Evolutionary conservation across 75 land plant genomes (phyloP).

Genomic region (Larix kaempferi): DNA sequence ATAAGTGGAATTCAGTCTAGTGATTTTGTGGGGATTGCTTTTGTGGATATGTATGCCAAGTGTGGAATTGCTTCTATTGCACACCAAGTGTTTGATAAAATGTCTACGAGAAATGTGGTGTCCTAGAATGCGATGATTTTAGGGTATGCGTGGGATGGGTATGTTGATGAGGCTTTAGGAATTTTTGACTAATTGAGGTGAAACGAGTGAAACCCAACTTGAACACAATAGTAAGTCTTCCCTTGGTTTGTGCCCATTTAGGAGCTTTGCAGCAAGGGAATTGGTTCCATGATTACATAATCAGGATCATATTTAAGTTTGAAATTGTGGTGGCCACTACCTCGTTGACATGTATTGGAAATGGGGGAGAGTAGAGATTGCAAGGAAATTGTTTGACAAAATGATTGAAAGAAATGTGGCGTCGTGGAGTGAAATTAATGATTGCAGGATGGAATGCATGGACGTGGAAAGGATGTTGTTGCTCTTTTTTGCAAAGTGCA

Average conservation of each 20-base stretch:
- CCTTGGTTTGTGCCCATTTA: slow-evolving; percentile 8
- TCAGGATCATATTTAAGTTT: neutral
- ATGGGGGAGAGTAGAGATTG: slow-evolving; percentile 20
- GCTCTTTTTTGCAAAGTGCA: slow-evolving; percentile 13
- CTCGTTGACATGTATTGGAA: slow-evolving; percentile 26
- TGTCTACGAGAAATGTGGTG: slow-evolving; percentile 6
- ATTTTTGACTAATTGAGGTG: slow-evolving; percentile 14
- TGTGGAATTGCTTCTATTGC: slow-evolving; percentile 9
- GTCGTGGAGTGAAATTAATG: slow-evolving; percentile 26
- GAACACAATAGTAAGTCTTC: slow-evolving; percentile 5
- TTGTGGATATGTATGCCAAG: slow-evolving; percentile 19
- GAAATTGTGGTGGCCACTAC: slow-evolving; percentile 9
- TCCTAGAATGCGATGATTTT: slow-evolving; percentile 15
- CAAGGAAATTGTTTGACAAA: slow-evolving; percentile 14
- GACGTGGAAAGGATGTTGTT: slow-evolving; percentile 16
- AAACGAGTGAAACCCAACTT: slow-evolving; percentile 6
- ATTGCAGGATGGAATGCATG: slow-evolving; percentile 25
- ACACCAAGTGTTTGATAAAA: slow-evolving; percentile 11
- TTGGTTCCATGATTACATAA: slow-evolving; percentile 9
- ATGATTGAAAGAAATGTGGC: slow-evolving; percentile 11
- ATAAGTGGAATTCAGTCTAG: neutral
- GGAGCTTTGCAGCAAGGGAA: slow-evolving; percentile 12
- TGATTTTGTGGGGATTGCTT: slow-evolving; percentile 8
- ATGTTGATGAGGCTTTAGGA: slow-evolving; percentile 8
- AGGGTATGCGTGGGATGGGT: slow-evolving; percentile 8